Conservation (phyloP, 345 rosid genomes). For the Geranium rotundifolium region DNA sequence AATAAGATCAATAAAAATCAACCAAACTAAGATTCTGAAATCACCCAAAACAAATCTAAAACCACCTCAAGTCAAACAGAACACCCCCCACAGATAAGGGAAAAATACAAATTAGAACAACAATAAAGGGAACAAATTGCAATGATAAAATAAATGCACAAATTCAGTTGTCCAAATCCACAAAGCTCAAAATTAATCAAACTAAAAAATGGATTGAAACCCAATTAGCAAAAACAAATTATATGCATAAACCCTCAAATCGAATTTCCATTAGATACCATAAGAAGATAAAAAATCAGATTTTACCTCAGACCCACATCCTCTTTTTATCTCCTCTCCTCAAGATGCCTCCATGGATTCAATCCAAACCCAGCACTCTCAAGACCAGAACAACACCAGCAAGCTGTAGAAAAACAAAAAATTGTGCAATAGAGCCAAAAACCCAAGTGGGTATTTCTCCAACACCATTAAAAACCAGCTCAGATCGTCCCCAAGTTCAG, state of each 20-base stretch:
- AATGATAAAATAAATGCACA: slow-evolving; percentile 8
- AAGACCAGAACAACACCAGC: background rate
- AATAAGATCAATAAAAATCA: slow-evolving; percentile 4
- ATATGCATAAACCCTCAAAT: slow-evolving; percentile 1
- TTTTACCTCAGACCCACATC: slow-evolving; percentile 82
- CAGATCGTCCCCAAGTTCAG: slow-evolving; percentile 48
- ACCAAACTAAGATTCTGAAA: slow-evolving; percentile 12
- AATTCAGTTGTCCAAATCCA: slow-evolving; percentile 4
- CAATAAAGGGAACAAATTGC: slow-evolving; percentile 8
- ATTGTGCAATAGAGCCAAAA: slow-evolving; percentile 13
- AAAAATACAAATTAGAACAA: slow-evolving; percentile 1
- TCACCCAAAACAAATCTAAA: slow-evolving; percentile 11
- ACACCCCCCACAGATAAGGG: background rate
- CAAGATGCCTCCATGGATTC: slow-evolving; percentile 35
- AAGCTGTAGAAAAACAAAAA: background rate
- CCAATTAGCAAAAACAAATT: slow-evolving; percentile 20
- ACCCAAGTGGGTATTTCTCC: slow-evolving; percentile 29
- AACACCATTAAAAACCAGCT: slow-evolving; percentile 41
- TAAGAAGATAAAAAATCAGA: slow-evolving; percentile 7
- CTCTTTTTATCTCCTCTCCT: slow-evolving; percentile 32
- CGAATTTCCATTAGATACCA: slow-evolving; percentile 11
- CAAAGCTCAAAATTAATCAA: slow-evolving; percentile 5
- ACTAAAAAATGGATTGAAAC: slow-evolving; percentile 5
- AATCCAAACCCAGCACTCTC: slow-evolving; percentile 9
- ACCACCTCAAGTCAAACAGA: background rate